Evolutionary conservation across 345 rosid genomes (phyloP).

Genomic region (Syzygium aromaticum): DNA sequence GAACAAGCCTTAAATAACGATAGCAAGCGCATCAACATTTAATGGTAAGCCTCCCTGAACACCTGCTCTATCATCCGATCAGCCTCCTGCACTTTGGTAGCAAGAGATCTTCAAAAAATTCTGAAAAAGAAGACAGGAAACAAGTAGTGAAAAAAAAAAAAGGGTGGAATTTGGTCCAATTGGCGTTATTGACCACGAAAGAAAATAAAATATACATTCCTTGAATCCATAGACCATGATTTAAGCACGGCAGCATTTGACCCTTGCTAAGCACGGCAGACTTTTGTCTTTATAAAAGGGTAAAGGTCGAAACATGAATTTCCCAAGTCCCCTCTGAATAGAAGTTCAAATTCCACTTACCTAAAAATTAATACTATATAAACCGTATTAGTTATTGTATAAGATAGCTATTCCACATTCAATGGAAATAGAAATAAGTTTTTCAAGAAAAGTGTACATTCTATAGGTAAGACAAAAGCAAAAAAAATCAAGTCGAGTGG

Average conservation of each 20-base stretch:
- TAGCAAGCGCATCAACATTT: neutral
- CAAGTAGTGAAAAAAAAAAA: too few species aligned
- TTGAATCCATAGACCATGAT: neutral
- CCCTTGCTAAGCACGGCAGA: neutral
- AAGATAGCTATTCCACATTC: neutral
- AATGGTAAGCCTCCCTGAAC: neutral
- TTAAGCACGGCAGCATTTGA: neutral
- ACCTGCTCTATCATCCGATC: too few species aligned
- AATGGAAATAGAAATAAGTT: neutral
- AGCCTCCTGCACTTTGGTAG: too few species aligned
- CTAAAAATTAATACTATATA: too few species aligned
- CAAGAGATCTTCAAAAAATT: too few species aligned
- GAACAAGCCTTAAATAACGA: too few species aligned
- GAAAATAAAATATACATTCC: too few species aligned
- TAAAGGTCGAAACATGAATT: neutral
- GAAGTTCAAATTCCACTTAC: too few species aligned
- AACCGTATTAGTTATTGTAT: too few species aligned
- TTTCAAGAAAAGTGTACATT: neutral
- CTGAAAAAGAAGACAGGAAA: too few species aligned
- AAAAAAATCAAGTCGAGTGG: neutral
- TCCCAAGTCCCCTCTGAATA: too few species aligned
- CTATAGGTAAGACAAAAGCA: neutral
- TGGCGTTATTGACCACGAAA: neutral
- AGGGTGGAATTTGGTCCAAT: neutral
- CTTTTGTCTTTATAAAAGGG: neutral